Conservation (phyloP, 371 early-diverging fungal genomes). For the Zychaea mexicana region DNA sequence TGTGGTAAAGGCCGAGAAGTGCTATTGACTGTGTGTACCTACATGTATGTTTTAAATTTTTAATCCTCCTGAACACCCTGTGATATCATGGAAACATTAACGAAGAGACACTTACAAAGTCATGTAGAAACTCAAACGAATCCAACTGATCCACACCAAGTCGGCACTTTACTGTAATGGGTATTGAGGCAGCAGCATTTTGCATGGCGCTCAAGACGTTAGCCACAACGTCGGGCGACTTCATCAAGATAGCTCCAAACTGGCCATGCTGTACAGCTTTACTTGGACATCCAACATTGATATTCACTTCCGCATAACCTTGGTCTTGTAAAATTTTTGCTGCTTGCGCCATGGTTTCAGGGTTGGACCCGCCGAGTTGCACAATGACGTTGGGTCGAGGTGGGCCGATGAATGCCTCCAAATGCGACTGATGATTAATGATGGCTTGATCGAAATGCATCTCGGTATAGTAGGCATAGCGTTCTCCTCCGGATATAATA, state of each 20-base stretch:
- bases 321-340: constrained; percentile 49
- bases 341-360: constrained; percentile 54
- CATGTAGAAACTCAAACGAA: constrained; percentile 59
- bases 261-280: constrained; percentile 64
- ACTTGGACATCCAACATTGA: constrained; percentile 84
- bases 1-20: constrained; percentile 36
- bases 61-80: background rate
- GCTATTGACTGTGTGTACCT: constrained; percentile 42
- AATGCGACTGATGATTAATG: constrained; percentile 36
- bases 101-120: constrained; percentile 50
- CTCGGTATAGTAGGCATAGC: constrained; percentile 73
- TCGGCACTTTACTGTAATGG: constrained; percentile 78
- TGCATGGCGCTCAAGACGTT: constrained; percentile 64
- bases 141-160: constrained; percentile 77
- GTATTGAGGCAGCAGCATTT: constrained; percentile 43
- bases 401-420: constrained; percentile 56
- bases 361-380: constrained; percentile 65
- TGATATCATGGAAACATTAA: background rate
- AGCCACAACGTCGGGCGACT: constrained; percentile 60
- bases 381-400: constrained; percentile 59
- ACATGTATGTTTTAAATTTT: background rate
- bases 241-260: constrained; percentile 83
- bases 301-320: constrained; percentile 64
- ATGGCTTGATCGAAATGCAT: constrained; percentile 80
- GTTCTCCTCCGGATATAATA: constrained; percentile 64